These are phyloP conservation scores for Lichenothelia convexa DNA, from an alignment of 495 filamentous ascomycete genomes.

Conservation along the genomic window DNA sequence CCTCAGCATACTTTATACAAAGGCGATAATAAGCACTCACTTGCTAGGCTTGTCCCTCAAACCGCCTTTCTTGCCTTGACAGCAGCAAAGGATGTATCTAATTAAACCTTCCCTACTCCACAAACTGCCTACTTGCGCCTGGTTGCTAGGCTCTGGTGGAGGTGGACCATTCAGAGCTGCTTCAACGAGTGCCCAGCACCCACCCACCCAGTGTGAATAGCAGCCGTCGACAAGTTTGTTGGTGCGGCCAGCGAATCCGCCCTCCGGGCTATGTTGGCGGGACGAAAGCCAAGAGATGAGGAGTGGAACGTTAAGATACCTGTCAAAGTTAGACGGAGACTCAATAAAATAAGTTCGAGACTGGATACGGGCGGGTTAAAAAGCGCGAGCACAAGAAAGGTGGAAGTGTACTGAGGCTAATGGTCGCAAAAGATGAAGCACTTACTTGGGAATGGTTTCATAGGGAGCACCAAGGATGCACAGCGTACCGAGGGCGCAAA, in stretches of 20 bases:
- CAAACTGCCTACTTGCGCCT: no score
- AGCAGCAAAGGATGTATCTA: conserved; percentile 76
- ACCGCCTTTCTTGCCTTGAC: conserved; percentile 62
- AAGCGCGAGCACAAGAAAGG: conserved; percentile 25
- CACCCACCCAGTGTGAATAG: conserved; percentile 94
- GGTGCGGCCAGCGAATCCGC: conserved; percentile 80
- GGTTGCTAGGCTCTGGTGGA: neutral
- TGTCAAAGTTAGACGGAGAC: no score
- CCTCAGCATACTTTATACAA: no score
- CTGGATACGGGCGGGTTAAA: no score
- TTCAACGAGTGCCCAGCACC: conserved; percentile 79
- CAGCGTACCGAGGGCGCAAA: conserved; percentile 78
- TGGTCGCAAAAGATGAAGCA: conserved; percentile 2
- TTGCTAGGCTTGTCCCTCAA: conserved; percentile 86
- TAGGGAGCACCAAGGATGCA: conserved; percentile 64
- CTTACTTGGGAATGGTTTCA: conserved; percentile 45
- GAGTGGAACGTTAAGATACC: conserved; percentile 56
- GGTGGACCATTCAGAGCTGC: conserved; percentile 44
- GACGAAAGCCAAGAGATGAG: conserved; percentile 75
- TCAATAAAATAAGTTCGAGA: no score
- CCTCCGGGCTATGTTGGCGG: conserved; percentile 80
- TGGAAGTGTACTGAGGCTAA: conserved; percentile 5
- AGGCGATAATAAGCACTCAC: no score
- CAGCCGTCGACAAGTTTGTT: conserved; percentile 97
- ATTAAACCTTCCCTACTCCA: conserved; percentile 73